Evolutionary conservation across 345 rosid genomes (phyloP).

Genomic region (Lenwebbia sp.): DNA sequence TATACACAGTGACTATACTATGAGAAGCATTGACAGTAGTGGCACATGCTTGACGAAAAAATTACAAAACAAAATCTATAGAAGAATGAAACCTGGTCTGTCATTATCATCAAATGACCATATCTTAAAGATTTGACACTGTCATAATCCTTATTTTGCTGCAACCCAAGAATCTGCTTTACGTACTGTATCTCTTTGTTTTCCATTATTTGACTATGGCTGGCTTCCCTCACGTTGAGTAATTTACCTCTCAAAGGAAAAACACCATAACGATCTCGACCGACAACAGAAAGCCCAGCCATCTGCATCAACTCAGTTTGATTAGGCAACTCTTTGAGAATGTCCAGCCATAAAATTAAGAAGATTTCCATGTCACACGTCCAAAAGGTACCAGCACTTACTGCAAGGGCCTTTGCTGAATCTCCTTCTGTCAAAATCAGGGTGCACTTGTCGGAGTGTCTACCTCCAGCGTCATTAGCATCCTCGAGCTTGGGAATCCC

Average conservation of each 20-base stretch:
- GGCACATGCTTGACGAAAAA: not conserved
- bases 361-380: not conserved
- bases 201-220: constrained; percentile 61
- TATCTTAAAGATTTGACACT: constrained; percentile 83
- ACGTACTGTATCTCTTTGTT: constrained; percentile 73
- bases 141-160: constrained; percentile 62
- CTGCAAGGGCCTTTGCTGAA: constrained; percentile 94
- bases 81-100: constrained; percentile 61
- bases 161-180: constrained; percentile 90
- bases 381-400: constrained; percentile 21
- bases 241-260: constrained; percentile 89
- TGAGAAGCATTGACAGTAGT: not conserved
- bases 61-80: not conserved
- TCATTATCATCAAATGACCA: constrained; percentile 98
- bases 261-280: constrained; percentile 68
- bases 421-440: constrained; percentile 98
- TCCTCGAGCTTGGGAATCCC: constrained; percentile 82
- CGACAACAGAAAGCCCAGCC: constrained; percentile 60
- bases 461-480: constrained; percentile 93
- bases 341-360: not conserved
- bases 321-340: not conserved
- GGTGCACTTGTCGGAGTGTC: constrained; percentile 63
- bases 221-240: constrained; percentile 94
- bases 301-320: constrained; percentile 32
- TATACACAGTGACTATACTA: not conserved